Conservation (phyloP, 306 rosid genomes). For the Pyrus pyrifolia region DNA sequence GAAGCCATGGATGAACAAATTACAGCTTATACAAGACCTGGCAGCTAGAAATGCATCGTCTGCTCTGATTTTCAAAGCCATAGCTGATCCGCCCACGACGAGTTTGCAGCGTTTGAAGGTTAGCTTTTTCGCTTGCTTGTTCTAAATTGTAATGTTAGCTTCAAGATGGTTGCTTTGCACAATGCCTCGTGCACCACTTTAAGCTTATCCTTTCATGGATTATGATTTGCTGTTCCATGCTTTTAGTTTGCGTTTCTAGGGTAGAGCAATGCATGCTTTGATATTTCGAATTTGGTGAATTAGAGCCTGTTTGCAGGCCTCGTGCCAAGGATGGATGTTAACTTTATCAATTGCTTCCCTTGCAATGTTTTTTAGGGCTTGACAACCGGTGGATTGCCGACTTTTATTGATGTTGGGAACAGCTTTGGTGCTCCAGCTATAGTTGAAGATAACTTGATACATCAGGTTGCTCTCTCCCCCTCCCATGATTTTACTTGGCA, state of each 20-base stretch:
- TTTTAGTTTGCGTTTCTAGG: neutral
- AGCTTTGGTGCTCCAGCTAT: slow-evolving; percentile 85
- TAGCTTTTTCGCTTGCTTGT: neutral
- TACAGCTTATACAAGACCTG: slow-evolving; percentile 45
- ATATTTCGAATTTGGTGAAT: neutral
- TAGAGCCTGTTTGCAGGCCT: neutral
- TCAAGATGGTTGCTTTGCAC: neutral
- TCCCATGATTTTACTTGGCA: neutral
- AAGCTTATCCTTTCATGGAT: neutral
- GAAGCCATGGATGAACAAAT: slow-evolving; percentile 90
- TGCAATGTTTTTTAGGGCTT: slow-evolving; percentile 48
- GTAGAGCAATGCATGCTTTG: neutral
- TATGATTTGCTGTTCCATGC: neutral
- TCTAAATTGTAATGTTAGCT: neutral
- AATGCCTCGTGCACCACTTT: neutral
- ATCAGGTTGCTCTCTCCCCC: slow-evolving; percentile 4
- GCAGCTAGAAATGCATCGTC: slow-evolving; percentile 51
- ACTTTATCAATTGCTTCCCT: neutral
- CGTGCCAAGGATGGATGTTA: neutral
- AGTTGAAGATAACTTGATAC: slow-evolving; percentile 9
- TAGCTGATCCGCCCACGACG: slow-evolving; percentile 98
- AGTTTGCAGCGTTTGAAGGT: slow-evolving; percentile 98
- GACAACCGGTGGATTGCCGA: slow-evolving; percentile 96
- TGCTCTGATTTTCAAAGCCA: slow-evolving; percentile 79
- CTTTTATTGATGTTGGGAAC: slow-evolving; percentile 95